Base-by-base conservation (phyloP, 352 stramenopile species). In the Phytophthora pluvialis region DNA sequence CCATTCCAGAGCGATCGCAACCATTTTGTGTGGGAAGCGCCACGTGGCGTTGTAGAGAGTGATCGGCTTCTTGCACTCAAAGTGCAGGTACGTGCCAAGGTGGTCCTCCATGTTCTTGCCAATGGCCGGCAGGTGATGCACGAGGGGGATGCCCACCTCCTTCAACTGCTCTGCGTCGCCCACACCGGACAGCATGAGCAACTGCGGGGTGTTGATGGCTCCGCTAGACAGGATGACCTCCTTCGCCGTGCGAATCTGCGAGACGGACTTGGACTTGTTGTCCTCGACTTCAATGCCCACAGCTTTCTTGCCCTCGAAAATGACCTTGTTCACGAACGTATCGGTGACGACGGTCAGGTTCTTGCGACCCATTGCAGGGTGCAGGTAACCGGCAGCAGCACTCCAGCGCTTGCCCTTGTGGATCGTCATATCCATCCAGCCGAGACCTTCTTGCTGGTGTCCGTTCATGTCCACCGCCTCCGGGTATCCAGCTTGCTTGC, bases 101-200 rank as follows among this genome's bases (percentile, higher is more conserved):
- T 95, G 88, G 49, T 95, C 88, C 60, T 95, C 86, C 77, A 95
- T 86, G 71, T 94, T 91, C 51, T 92, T 70, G 6, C 88, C 88
- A 5, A 95, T 77, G 6, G 84, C 84, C 1, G 83, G 80, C n/a
- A 91, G 16, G 68, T 94, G 67, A 29, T 91, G 76, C 21, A 94
- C 75, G 9, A 94, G 58, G 2, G 84, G 80, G n/a, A 96, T 68
- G 26, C 65, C 83, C 6, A 93, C 26, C 9, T 91, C 73, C 28
- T 88, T 84, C 42, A 96, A 31, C 51, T 93, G 75, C 6, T 91
- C 56, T 1, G 67, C 75, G 32, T 91, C 66, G 7, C 89, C 89
- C 0, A 97, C 78, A 33, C 89, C 89, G 0, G 89, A 96, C 25
- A 94, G 65, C 79, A 94, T 88, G 4, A 97, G 72, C 12, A 95